Base-by-base conservation (phyloP, 2,329 filamentous ascomycete genomes). In the Sporothrix euskadiensis region DNA sequence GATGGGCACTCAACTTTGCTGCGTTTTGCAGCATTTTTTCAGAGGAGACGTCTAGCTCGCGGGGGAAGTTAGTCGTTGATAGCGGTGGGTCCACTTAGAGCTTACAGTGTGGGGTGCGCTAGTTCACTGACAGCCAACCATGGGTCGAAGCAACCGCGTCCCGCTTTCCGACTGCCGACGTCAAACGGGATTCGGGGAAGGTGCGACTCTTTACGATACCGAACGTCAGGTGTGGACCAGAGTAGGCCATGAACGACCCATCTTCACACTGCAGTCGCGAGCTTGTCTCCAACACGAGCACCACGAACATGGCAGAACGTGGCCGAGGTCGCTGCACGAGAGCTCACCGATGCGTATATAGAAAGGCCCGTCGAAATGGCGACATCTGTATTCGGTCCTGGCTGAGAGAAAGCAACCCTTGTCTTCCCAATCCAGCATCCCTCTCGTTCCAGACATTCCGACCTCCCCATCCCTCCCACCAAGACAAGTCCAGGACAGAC, bases 111-210 rank as follows among this genome's bases (percentile, higher is more conserved):
- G 65, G 65, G 65, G 30, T 16, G 44, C 44, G 12, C 61, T 47
- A 66, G 10, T 14, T 16, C 6, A 19, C n/a, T 7, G 8, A 44
- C n/a, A 59, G 35, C 61, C 61, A 66, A 47, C 14, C n/a, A 66
- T 4, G 22, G 12, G 3, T 1, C 10, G 61, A 1, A 3, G 2
- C 9, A 8, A 10, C 59, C 59, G 59, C 8, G 14, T 22, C 32
- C 59, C 59, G 59, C 19, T 10, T 63, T 63, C 59, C 59, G 59
- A 63, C 32, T 63, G 19, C 59, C 59, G 59, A 41, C 35, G 59
- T 63, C 32, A 63, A 8, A n/a, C 59, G 59, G 59, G 35, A 63
- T 19, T 63, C 59, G 59, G 59, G 32, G 14, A 41, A 1, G 3
- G 7, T 41, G 19, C 19, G 35, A 6, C 32, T 9, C 35, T 9